A percentile compares a stretch with the other conserved stretches of the same genome.
phyloP scores from a whole-genome alignment of 805 yeast genomes.

The Spathaspora hagerdaliae region DNA sequence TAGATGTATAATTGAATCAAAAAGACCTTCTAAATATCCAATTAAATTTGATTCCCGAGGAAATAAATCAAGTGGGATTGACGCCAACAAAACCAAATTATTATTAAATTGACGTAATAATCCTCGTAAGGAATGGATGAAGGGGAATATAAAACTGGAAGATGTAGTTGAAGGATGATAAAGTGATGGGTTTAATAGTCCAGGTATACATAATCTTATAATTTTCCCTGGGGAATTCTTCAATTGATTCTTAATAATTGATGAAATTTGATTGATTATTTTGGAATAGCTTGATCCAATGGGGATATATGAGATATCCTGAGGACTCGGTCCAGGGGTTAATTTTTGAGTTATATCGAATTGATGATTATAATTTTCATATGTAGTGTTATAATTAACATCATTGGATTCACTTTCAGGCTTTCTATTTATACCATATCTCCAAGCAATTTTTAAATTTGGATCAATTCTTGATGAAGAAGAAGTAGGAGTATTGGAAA shows the following conservation, averaged over 20 bases:
- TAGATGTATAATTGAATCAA: conserved; percentile 68
- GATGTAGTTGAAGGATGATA: conserved; percentile 51
- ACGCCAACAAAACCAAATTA: conserved; percentile 47
- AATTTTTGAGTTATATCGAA: conserved; percentile 76
- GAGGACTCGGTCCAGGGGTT: conserved; percentile 58
- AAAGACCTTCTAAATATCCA: conserved; percentile 49
- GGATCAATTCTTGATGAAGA: conserved; percentile 13
- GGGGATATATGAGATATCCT: conserved; percentile 59
- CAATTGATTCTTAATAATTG: conserved; percentile 28
- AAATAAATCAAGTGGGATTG: conserved; percentile 64
- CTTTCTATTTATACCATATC: conserved; percentile 57
- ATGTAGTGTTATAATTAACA: conserved; percentile 13
- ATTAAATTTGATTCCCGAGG: conserved; percentile 49
- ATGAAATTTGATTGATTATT: conserved; percentile 40
- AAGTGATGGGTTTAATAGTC: conserved; percentile 73
- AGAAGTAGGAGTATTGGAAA: conserved; percentile 18
- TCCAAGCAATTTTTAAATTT: conserved; percentile 89
- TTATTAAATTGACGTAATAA: conserved; percentile 44
- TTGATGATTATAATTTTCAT: conserved; percentile 56
- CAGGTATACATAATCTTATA: conserved; percentile 69
- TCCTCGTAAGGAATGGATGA: conserved; percentile 56
- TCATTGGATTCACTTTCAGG: conserved; percentile 21
- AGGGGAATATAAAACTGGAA: conserved; percentile 50
- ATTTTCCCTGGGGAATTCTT: conserved; percentile 42
- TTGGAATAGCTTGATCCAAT: conserved; percentile 16